Base-by-base conservation (phyloP, 2,329 filamentous ascomycete genomes). In the Thermoascus crustaceus region DNA sequence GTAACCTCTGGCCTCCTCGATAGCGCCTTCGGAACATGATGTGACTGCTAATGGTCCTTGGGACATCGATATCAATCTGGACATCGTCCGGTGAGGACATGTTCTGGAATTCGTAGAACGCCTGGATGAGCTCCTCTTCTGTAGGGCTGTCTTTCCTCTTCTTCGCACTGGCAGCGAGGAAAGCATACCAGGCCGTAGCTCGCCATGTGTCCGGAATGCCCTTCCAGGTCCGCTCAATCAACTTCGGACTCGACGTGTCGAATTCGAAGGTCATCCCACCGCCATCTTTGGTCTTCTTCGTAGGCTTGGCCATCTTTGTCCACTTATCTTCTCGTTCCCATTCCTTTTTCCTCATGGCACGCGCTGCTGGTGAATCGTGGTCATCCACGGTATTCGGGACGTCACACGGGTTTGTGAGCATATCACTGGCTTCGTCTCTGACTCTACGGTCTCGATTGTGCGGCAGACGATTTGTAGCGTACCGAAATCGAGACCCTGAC, bases 201-300 rank as follows among this genome's bases (percentile, higher is more conserved):
- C 91, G 82, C 91, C 91, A 98, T 43, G 86, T 79, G 61, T 98
- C 91, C 0, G 91, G 91, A 44, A 98, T 94, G 19, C 91, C 91
- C 58, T 98, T 98, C 91, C 91, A 98, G 1, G 87, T 93, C 37
- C 91, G 77, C 46, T 88, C 82, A 39, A 94, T 80, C 27, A 98
- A 69, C 58, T 95, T 88, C n/a, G 83, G 72, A 55, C 82, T 84
- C 44, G 73, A 78, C 23, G 76, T 74, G 60, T 95, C 87, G 55
- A 96, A 96, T 36, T 87, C 82, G 44, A 80, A 81, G 8, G 65
- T 66, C 73, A 78, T 80, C 10, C 78, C 76, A 10, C 74, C 75
- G 14, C 76, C 74, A 35, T 68, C 60, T 20, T 61, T 58, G 39
- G 54, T 60, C 39, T 60, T 60, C 33, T 60, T 58, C 5, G 62